phyloP scores from a whole-genome alignment of 1,284 basidiomycete species.

The Cryptococcus maquisensis region DNA sequence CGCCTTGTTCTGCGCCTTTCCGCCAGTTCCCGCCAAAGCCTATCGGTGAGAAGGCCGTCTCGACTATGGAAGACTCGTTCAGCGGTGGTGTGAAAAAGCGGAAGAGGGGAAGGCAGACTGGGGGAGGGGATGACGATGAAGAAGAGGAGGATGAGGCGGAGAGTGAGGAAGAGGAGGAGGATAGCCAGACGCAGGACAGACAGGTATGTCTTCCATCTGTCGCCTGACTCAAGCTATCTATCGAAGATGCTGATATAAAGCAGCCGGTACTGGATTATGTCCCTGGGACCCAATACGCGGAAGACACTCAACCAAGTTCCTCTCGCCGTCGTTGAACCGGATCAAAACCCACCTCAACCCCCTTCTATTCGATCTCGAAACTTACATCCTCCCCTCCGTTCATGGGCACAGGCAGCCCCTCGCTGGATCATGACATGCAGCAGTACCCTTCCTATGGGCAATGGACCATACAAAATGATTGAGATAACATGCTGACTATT shows the following conservation, averaged over 20 bases:
- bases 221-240: neutral
- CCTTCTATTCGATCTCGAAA: constrained; percentile 5
- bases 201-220: neutral
- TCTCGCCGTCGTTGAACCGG: neutral
- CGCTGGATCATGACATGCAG: no score
- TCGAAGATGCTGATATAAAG: neutral
- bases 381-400: no score
- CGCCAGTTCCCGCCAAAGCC: constrained; percentile 11
- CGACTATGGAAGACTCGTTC: constrained; percentile 28
- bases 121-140: constrained; percentile 10
- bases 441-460: no score
- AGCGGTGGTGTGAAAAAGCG: constrained; percentile 9
- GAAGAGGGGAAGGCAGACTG: constrained; percentile 13
- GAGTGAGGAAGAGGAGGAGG: constrained; percentile 18
- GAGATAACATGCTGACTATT: no score
- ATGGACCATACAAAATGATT: no score
- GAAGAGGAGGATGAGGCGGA: constrained; percentile 21
- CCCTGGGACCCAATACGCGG: constrained; percentile 18
- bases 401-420: no score
- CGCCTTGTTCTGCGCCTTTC: constrained; percentile 23
- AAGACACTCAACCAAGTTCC: neutral
- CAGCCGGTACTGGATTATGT: constrained; percentile 2
- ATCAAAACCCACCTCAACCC: neutral
- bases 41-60: constrained; percentile 39
- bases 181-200: neutral